Evolutionary conservation across 2,329 filamentous ascomycete species (phyloP), one percentile per base, ranked within the genome.

Genomic region (Verticillium klebahnii): DNA sequence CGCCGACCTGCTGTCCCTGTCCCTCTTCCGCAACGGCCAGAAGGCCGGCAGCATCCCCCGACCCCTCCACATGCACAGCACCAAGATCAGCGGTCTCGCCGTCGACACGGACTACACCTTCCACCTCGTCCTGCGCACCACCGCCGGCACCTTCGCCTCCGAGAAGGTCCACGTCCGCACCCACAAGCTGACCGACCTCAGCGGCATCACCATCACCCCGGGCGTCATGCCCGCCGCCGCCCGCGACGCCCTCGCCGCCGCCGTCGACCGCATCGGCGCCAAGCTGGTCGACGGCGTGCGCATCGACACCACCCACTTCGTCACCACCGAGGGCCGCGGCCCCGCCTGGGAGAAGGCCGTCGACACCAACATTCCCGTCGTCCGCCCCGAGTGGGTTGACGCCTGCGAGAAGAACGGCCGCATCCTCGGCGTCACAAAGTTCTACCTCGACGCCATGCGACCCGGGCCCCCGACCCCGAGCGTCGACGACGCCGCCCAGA

Each of bases 281-380:
- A 97, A 95, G 81, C 82, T 98, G 66, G 90, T 92, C 62, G 94
- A 97, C 69, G 85, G 85, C 14, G 93, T 98, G 59, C 86, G 94
- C 70, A 98, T 99, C 72, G 95, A 99, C 74, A 99, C 95, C 1
- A 99, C 95, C 17, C 95, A 99, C 77, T 99, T 99, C 74, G 92
- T 99, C 63, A 98, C 94, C 66, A 96, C 92, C 11, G 95, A 99
- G 74, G 93, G 93, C 34, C 83, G 93, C 61, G 95, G 95, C 36
- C 84, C 91, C 58, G 85, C 89, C 14, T 99, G 95, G 95, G 95
- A 99, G 78, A 96, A 95, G 80, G 95, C 95, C 1, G 89, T 94
- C 34, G 94, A 98, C 80, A 96, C 93, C 86, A 99, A 98, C 75
- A 96, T 99, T 60, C 95, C 95, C 8, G 92, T 99, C 12, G 95